Evolutionary conservation across 805 yeast species (phyloP).

Genomic region (Myxozyma lipomycoides): DNA sequence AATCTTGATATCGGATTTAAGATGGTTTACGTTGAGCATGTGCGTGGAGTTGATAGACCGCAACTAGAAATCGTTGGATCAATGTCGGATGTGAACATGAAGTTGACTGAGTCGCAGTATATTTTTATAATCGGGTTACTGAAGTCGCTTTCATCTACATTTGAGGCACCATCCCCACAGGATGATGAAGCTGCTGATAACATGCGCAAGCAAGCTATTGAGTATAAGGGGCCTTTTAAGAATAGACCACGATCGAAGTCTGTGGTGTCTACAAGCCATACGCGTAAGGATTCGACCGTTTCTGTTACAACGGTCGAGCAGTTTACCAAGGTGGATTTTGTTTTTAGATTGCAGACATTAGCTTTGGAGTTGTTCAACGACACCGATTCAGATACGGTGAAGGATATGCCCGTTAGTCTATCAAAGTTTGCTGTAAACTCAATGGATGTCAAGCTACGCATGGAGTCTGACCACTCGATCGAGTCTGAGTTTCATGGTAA

Average conservation of each 20-base stretch:
- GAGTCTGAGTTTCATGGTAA: constrained; percentile 59
- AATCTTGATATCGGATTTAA: constrained; percentile 54
- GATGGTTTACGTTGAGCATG: constrained; percentile 35
- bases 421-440: constrained; percentile 60
- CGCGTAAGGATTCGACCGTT: not conserved
- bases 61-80: constrained; percentile 28
- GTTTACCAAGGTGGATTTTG: constrained; percentile 30
- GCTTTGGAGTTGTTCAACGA: constrained; percentile 31
- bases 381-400: constrained; percentile 28
- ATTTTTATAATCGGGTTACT: constrained; percentile 27
- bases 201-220: constrained; percentile 4
- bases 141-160: constrained; percentile 27
- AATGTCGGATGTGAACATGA: constrained; percentile 30
- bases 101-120: constrained; percentile 31
- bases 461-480: constrained; percentile 54
- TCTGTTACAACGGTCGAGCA: constrained; percentile 1
- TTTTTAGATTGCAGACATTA: constrained; percentile 23
- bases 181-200: constrained; percentile 16
- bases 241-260: constrained; percentile 16
- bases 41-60: constrained; percentile 28
- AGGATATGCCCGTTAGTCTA: constrained; percentile 35
- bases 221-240: not conserved
- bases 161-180: constrained; percentile 20
- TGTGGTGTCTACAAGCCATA: not conserved
- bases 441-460: constrained; percentile 48